A percentile compares a stretch with the other conserved stretches of the same genome.
Evolutionary conservation across 257 asterid genomes (phyloP).

Genomic region (Jacaranda copaia): DNA sequence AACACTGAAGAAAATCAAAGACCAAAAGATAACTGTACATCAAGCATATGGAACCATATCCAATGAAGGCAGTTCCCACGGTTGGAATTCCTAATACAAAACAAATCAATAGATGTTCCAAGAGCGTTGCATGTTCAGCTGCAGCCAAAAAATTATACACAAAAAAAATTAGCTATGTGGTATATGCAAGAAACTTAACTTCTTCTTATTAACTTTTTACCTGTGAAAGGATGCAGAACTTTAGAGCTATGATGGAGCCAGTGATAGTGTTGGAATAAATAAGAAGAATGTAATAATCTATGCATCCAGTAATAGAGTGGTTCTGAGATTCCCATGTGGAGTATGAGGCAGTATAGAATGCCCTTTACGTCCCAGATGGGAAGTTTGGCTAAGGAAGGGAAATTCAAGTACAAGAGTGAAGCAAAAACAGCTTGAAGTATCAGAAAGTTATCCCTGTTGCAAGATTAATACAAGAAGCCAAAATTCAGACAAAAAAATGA

Average conservation of each 20-base stretch:
- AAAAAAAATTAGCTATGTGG: slow-evolving; percentile 4
- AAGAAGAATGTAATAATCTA: slow-evolving; percentile 70
- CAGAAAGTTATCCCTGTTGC: slow-evolving; percentile 85
- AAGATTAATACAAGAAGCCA: slow-evolving; percentile 22
- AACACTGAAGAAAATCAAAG: slow-evolving; percentile 85
- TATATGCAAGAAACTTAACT: not conserved
- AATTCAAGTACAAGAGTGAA: slow-evolving; percentile 60
- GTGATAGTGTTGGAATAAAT: slow-evolving; percentile 65
- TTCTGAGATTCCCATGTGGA: slow-evolving; percentile 81
- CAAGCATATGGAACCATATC: slow-evolving; percentile 75
- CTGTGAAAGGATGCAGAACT: slow-evolving; percentile 80
- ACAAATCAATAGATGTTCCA: slow-evolving; percentile 81
- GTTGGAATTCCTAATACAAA: slow-evolving; percentile 71
- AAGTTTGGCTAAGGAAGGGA: slow-evolving; percentile 59
- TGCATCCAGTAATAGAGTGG: slow-evolving; percentile 91
- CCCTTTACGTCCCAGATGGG: slow-evolving; percentile 82
- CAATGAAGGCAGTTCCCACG: slow-evolving; percentile 67
- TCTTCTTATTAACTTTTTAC: slow-evolving; percentile 34
- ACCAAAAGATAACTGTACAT: slow-evolving; percentile 67
- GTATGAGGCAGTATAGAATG: slow-evolving; percentile 58
- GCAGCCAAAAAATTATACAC: slow-evolving; percentile 37
- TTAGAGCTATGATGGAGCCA: slow-evolving; percentile 93
- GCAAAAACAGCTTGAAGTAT: slow-evolving; percentile 72
- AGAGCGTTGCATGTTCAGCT: slow-evolving; percentile 85
- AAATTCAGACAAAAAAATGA: not conserved